These are phyloP conservation scores for Lipomyces kockii DNA, from an alignment of 805 yeast genomes.

Conservation along the genomic window DNA sequence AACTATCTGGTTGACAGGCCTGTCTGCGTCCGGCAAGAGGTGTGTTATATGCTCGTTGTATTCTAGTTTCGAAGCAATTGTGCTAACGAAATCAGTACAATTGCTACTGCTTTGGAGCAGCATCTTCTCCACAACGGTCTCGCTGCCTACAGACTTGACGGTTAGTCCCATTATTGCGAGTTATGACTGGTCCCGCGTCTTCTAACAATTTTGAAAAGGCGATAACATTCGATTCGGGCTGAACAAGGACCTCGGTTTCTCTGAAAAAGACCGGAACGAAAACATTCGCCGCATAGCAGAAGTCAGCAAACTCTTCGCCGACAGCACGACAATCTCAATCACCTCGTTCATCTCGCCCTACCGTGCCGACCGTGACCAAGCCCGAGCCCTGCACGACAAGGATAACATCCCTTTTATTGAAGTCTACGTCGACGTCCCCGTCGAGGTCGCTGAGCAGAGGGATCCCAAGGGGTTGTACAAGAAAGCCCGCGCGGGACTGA, in stretches of 20 bases:
- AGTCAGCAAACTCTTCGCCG: conserved; percentile 92
- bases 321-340: conserved; percentile 82
- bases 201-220: conserved; percentile 31
- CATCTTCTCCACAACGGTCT: conserved; percentile 68
- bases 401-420: conserved; percentile 83
- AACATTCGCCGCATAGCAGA: conserved; percentile 94
- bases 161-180: conserved; percentile 8
- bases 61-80: not conserved
- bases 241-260: conserved; percentile 92
- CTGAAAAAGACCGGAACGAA: conserved; percentile 89
- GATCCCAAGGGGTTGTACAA: conserved; percentile 97
- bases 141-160: conserved; percentile 87
- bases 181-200: too few relatives aligned
- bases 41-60: conserved; percentile 2
- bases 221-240: conserved; percentile 94
- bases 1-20: conserved; percentile 94
- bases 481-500: conserved; percentile 93
- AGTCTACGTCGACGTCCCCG: conserved; percentile 90
- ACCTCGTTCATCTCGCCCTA: conserved; percentile 95
- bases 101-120: conserved; percentile 93
- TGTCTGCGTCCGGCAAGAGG: conserved; percentile 90
- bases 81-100: conserved; percentile 55
- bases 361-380: conserved; percentile 78
- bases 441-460: conserved; percentile 92
- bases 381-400: conserved; percentile 80